phyloP scores from a whole-genome alignment of 371 early-diverging fungal genomes.

The Amoeboaphelidium protococcarum region DNA sequence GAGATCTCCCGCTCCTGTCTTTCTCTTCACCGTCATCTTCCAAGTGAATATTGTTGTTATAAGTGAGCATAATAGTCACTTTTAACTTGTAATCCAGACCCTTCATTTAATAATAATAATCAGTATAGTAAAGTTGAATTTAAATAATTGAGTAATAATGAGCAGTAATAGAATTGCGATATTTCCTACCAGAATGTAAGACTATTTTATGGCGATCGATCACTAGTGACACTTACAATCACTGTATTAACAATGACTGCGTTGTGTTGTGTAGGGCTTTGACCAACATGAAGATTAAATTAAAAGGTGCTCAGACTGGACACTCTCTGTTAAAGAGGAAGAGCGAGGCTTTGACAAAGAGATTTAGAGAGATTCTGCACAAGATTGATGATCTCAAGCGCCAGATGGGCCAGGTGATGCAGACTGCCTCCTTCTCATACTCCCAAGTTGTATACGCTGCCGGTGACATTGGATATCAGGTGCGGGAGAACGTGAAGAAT shows the following conservation, averaged over 20 bases:
- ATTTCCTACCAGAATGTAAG: slow-evolving; percentile 3
- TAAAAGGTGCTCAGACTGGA: slow-evolving; percentile 96
- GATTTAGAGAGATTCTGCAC: slow-evolving; percentile 76
- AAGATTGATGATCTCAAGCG: slow-evolving; percentile 82
- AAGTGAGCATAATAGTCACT: too few relatives aligned
- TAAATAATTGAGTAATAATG: too few relatives aligned
- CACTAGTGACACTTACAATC: too few relatives aligned
- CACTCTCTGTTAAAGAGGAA: slow-evolving; percentile 46
- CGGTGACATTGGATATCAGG: slow-evolving; percentile 86
- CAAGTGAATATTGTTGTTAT: too few relatives aligned
- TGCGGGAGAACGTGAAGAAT: slow-evolving; percentile 68
- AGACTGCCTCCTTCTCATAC: slow-evolving; percentile 85
- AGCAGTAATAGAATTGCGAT: slow-evolving; percentile 1
- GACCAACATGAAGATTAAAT: slow-evolving; percentile 70
- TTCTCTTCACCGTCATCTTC: too few relatives aligned
- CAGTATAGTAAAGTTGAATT: too few relatives aligned
- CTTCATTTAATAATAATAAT: too few relatives aligned
- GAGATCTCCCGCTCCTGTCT: too few relatives aligned
- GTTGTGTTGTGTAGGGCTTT: too few relatives aligned
- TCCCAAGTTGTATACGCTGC: slow-evolving; percentile 92
- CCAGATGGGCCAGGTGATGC: slow-evolving; percentile 91
- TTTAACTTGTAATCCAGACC: too few relatives aligned
- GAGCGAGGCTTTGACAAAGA: slow-evolving; percentile 83
- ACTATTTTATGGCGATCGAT: too few relatives aligned
- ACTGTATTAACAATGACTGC: too few relatives aligned